phyloP scores from a whole-genome alignment of 495 filamentous ascomycete species.

The Penicillium bialowiezense region DNA sequence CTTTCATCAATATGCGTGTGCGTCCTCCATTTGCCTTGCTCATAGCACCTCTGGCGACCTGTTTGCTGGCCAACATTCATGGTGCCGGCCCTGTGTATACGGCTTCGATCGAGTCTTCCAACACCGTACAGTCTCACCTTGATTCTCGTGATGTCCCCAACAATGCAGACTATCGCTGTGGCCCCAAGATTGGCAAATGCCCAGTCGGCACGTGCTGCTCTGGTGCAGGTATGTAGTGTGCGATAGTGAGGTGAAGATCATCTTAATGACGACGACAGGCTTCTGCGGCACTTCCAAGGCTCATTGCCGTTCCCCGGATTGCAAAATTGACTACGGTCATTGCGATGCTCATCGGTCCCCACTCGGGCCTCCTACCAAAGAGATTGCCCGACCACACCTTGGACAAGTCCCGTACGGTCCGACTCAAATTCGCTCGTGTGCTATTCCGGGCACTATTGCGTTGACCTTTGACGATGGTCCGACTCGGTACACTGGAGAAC shows the following conservation, averaged over 20 bases:
- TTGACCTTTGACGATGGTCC: slow-evolving; percentile 81
- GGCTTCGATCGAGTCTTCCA: neutral
- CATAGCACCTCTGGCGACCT: slow-evolving; percentile 8
- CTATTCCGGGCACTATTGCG: slow-evolving; percentile 60
- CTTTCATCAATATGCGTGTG: slow-evolving; percentile 26
- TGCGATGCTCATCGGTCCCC: slow-evolving; percentile 71
- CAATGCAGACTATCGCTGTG: slow-evolving; percentile 33
- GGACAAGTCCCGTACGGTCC: slow-evolving; percentile 60
- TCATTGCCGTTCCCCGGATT: slow-evolving; percentile 69
- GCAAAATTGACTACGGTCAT: slow-evolving; percentile 62
- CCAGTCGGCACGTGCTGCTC: slow-evolving; percentile 62
- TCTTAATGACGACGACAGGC: slow-evolving; percentile 27
- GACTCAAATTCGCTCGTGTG: slow-evolving; percentile 64
- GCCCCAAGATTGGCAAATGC: slow-evolving; percentile 48
- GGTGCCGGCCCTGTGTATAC: slow-evolving; percentile 1
- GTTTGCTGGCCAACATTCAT: slow-evolving; percentile 5
- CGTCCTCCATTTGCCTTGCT: slow-evolving; percentile 11
- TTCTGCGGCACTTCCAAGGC: slow-evolving; percentile 59
- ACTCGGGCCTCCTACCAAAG: slow-evolving; percentile 55
- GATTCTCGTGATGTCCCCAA: slow-evolving; percentile 12
- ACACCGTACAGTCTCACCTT: neutral
- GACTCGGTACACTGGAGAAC: slow-evolving; percentile 61
- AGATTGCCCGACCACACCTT: slow-evolving; percentile 55
- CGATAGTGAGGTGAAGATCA: neutral
- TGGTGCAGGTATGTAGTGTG: slow-evolving; percentile 53